phyloP scores from a whole-genome alignment of 208 protist genomes.

The Trypanosoma vivax region DNA sequence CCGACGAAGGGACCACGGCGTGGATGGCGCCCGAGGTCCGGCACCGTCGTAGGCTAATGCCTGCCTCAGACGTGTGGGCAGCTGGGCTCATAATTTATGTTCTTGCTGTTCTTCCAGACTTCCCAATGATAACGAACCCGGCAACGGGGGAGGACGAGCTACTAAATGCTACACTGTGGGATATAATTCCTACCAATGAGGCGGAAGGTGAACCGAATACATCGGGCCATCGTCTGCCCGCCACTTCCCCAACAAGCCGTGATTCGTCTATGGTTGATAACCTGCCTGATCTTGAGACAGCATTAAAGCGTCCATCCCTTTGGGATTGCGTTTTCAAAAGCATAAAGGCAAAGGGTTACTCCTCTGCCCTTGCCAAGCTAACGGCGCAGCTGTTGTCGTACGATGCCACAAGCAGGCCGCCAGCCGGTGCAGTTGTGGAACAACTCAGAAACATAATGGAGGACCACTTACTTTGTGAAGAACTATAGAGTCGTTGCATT shows the following conservation, averaged over 20 bases:
- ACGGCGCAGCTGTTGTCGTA: constrained; percentile 49
- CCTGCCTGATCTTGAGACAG: too few relatives aligned
- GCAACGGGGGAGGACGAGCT: constrained; percentile 37
- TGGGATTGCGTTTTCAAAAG: constrained; percentile 39
- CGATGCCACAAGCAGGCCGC: constrained; percentile 49
- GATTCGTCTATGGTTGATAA: too few relatives aligned
- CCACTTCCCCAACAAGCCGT: too few relatives aligned
- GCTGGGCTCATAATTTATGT: constrained; percentile 75
- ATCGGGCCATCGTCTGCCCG: too few relatives aligned
- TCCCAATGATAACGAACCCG: constrained; percentile 59
- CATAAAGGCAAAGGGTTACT: constrained; percentile 44
- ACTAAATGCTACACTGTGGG: constrained; percentile 58
- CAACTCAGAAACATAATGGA: constrained; percentile 59
- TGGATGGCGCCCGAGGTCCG: constrained; percentile 79
- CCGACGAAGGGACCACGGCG: constrained; percentile 37
- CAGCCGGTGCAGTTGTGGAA: constrained; percentile 21
- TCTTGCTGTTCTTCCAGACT: constrained; percentile 65
- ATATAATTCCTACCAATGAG: constrained; percentile 10
- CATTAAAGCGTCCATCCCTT: constrained; percentile 3
- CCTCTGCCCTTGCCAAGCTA: constrained; percentile 32
- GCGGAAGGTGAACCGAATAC: too few relatives aligned
- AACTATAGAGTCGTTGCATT: too few relatives aligned
- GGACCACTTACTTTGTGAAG: too few relatives aligned
- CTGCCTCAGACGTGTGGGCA: constrained; percentile 77
- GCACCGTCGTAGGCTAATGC: constrained; percentile 46